Base-by-base conservation (phyloP, 495 filamentous ascomycete genomes). In the Lasiosphaeria hispida region DNA sequence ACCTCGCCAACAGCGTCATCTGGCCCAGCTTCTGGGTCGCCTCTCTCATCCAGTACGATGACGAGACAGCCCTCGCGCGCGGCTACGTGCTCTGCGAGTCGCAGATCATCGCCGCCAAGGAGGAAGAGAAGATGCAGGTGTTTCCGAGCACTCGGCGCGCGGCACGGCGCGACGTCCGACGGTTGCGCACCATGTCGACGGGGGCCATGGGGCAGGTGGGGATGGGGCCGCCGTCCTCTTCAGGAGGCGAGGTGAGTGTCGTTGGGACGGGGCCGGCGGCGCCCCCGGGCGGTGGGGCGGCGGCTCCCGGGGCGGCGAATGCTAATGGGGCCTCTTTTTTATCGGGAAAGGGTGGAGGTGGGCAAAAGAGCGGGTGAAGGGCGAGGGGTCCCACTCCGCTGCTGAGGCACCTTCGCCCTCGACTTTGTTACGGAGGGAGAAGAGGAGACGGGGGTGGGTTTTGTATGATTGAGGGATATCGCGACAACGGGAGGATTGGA, bases 11-110 rank as follows among this genome's bases (percentile, higher is more conserved):
- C 17, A 15, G 53, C 10, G 60, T 54, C 10, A 30, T 68, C 51
- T 68, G 63, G 66, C 58, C 66, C 0, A 51, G 45, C 17, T 66
- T 68, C 11, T 36, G 50, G 34, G 34, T 39, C 36, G 19, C 23
- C 3, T 2, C 48, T 1, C 10, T 39, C 35, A 10, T 0, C 17
- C 10, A 18, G 1, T 35, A 19, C 1, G 57, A 63, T 11, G 37
- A 13, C 1, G 0, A 18, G 0, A n/a, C 2, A 0, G 38, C 43
- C 1, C 33, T 58, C n/a, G 37, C 40, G 23, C 6, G 13, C 10
- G 63, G 63, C 10, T 55, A 51, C 36, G 48, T 60, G 18, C 49
- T 66, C 11, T 19, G 33, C 14, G 34, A 55, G 10, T 30, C 38
- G 2, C 43, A 48, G 5, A 35, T 63, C 7, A 18, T 48, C 10